Evolutionary conservation across 495 filamentous ascomycete species (phyloP).

Genomic region (Cercophora scortea): DNA sequence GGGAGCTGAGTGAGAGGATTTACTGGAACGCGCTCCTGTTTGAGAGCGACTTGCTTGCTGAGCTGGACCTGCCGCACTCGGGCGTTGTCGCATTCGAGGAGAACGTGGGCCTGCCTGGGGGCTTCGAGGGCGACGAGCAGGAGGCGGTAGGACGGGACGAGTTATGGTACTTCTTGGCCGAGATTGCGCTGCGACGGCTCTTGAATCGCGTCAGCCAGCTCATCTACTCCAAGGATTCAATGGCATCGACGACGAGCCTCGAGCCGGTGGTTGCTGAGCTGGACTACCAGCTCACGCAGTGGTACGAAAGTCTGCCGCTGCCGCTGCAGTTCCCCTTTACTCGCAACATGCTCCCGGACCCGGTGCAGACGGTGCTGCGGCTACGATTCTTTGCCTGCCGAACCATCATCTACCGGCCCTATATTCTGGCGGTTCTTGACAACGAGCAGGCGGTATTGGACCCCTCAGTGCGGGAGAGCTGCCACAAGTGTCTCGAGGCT

Average conservation of each 20-base stretch:
- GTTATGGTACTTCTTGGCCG: conserved; percentile 76
- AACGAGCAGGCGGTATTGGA: conserved; percentile 66
- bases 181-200: conserved; percentile 68
- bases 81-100: conserved; percentile 77
- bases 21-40: conserved; percentile 81
- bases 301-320: conserved; percentile 70
- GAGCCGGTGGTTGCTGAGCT: conserved; percentile 72
- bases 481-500: conserved; percentile 74
- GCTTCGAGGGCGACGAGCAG: conserved; percentile 63
- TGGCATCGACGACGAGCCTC: conserved; percentile 58
- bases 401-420: conserved; percentile 78
- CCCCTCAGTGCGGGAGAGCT: conserved; percentile 63
- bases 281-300: conserved; percentile 74
- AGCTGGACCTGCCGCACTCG: conserved; percentile 74
- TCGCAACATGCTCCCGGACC: conserved; percentile 54
- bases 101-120: conserved; percentile 65
- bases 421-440: conserved; percentile 71
- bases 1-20: conserved; percentile 65
- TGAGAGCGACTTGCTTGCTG: conserved; percentile 73
- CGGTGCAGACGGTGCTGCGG: conserved; percentile 70
- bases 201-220: conserved; percentile 74
- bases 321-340: conserved; percentile 70
- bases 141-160: conserved; percentile 62
- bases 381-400: conserved; percentile 77
- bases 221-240: conserved; percentile 68